Evolutionary conservation across 257 asterid genomes (phyloP).

Genomic region (Plantago major): DNA sequence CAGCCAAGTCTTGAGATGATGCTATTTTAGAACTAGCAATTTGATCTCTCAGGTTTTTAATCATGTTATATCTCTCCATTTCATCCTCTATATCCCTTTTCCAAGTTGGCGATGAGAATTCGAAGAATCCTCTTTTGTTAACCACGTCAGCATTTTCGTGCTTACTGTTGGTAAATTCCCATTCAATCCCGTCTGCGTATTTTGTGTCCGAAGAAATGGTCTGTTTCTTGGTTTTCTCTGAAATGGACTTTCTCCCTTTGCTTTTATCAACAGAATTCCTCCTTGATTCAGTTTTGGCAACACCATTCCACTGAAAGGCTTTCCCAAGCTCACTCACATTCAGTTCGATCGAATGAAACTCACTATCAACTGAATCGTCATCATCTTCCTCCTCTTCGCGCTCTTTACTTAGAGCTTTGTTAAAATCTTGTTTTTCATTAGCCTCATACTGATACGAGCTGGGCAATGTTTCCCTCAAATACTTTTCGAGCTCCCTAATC

Average conservation of each 20-base stretch:
- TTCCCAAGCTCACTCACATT: conserved; percentile 48
- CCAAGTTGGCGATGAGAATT: conserved; percentile 50
- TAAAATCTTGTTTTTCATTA: conserved; percentile 22
- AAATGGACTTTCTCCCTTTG: conserved; percentile 44
- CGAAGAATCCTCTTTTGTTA: conserved; percentile 36
- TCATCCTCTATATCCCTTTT: conserved; percentile 64
- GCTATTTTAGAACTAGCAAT: conserved; percentile 59
- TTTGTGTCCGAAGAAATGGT: conserved; percentile 35
- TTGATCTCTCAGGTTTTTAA: conserved; percentile 80
- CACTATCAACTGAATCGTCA: conserved; percentile 35
- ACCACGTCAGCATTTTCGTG: conserved; percentile 32
- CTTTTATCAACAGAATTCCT: conserved; percentile 32
- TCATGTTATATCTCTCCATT: conserved; percentile 79
- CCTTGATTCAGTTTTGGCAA: conserved; percentile 31
- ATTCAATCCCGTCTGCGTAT: conserved; percentile 46
- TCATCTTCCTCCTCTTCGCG: conserved; percentile 21
- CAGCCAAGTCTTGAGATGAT: conserved; percentile 41
- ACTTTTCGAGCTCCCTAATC: conserved; percentile 75
- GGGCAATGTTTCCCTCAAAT: conserved; percentile 78
- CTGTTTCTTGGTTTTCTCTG: conserved; percentile 38
- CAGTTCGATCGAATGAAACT: conserved; percentile 61
- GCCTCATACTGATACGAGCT: conserved; percentile 30
- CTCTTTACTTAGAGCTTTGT: conserved; percentile 19
- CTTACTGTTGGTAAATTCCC: conserved; percentile 43
- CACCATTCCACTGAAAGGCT: conserved; percentile 52